These are phyloP conservation scores for Russula earlei DNA, from an alignment of 768 basidiomycete species.

Conservation along the genomic window DNA sequence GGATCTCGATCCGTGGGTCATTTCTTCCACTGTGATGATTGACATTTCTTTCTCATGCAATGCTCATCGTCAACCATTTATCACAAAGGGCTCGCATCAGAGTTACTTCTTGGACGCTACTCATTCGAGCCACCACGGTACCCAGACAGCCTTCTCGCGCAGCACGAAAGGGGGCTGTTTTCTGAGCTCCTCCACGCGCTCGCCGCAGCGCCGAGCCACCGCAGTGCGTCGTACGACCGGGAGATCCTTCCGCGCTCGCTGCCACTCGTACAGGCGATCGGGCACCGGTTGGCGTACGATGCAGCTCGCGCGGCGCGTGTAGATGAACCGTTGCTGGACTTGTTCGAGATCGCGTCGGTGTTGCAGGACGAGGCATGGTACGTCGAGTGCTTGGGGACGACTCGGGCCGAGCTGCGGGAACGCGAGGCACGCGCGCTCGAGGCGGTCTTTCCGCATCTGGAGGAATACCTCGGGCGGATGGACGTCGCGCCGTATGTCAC, in stretches of 20 bases:
- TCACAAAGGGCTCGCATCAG: constrained; percentile 43
- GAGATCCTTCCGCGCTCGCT: constrained; percentile 50
- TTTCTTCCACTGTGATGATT: neutral
- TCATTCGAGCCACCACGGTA: constrained; percentile 35
- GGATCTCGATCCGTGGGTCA: constrained; percentile 35
- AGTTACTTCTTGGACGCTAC: constrained; percentile 49
- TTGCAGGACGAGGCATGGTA: constrained; percentile 52
- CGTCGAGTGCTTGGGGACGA: constrained; percentile 40
- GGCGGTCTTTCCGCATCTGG: constrained; percentile 20
- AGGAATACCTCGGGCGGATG: constrained; percentile 13
- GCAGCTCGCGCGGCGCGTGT: constrained; percentile 37
- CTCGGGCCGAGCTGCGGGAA: constrained; percentile 36
- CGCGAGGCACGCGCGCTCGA: constrained; percentile 22
- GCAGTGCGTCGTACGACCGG: constrained; percentile 42
- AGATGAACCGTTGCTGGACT: constrained; percentile 41
- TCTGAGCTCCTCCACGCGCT: constrained; percentile 19
- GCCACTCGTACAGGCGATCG: constrained; percentile 47
- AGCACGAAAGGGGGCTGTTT: constrained; percentile 34
- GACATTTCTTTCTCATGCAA: constrained; percentile 11
- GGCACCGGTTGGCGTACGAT: constrained; percentile 52
- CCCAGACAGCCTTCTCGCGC: constrained; percentile 42
- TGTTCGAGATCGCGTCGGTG: constrained; percentile 46
- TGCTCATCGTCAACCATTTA: neutral
- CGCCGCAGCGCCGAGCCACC: constrained; percentile 27
- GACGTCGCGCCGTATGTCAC: constrained; percentile 12